Evolutionary conservation across 78 protist genomes (phyloP).

Genomic region (Paulinella micropora): DNA sequence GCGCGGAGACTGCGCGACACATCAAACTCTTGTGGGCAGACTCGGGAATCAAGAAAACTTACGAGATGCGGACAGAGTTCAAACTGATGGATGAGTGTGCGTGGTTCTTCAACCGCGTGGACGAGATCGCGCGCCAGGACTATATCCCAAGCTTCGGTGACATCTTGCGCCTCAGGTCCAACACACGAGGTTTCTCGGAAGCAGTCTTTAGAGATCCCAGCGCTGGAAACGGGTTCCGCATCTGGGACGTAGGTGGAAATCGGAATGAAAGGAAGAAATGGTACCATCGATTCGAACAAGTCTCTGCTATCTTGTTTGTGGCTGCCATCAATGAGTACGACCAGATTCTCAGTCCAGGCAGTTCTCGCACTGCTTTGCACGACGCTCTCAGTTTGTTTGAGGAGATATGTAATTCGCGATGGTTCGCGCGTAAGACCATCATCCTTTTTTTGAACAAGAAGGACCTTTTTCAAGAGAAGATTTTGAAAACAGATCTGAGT

Average conservation of each 20-base stretch:
- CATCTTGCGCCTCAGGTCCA: conserved; percentile 67
- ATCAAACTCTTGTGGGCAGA: no score
- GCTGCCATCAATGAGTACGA: conserved; percentile 43
- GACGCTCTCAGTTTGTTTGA: conserved; percentile 76
- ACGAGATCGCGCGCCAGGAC: conserved; percentile 16
- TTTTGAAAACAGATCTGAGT: no score
- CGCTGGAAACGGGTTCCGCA: conserved; percentile 32
- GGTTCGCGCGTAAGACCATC: conserved; percentile 72
- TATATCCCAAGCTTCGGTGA: conserved; percentile 64
- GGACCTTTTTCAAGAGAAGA: neutral
- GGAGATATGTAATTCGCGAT: conserved; percentile 67
- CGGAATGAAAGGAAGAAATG: conserved; percentile 75
- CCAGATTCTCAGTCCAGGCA: neutral
- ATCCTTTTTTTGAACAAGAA: conserved; percentile 78
- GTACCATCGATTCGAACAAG: conserved; percentile 86
- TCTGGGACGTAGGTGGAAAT: conserved; percentile 90
- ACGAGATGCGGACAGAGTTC: no score
- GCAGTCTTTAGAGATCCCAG: conserved; percentile 41
- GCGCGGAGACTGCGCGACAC: no score
- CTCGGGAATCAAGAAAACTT: no score
- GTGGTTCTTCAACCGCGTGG: conserved; percentile 40
- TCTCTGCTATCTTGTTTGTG: conserved; percentile 74
- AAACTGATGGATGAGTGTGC: neutral
- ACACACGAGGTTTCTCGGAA: conserved; percentile 78
- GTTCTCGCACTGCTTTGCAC: conserved; percentile 49